phyloP scores from a whole-genome alignment of 1,139 yeast species.

The Sugiyamaella neomexicana region DNA sequence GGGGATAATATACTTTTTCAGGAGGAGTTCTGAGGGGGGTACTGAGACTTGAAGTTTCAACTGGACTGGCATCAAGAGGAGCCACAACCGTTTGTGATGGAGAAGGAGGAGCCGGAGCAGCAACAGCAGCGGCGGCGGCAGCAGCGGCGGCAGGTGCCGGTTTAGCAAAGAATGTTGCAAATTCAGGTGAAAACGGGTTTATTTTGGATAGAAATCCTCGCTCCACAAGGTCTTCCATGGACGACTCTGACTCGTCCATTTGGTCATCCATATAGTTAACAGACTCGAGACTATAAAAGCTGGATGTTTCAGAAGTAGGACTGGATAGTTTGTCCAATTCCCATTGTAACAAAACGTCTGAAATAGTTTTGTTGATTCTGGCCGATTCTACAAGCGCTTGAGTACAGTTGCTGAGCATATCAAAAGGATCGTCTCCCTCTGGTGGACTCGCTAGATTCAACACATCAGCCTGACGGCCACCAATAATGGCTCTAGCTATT shows the following conservation, averaged over 20 bases:
- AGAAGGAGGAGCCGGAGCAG: not conserved
- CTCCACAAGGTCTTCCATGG: not conserved
- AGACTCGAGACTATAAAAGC: not conserved
- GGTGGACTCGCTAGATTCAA: not conserved
- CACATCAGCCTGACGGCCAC: not conserved
- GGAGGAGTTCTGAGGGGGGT: not conserved
- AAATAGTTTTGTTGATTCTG: constrained; percentile 7
- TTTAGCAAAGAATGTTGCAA: constrained; percentile 4
- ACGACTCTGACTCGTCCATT: not conserved
- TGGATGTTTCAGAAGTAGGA: not conserved
- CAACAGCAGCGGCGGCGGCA: too few species aligned
- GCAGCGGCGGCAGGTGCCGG: too few species aligned
- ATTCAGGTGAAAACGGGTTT: constrained; percentile 11
- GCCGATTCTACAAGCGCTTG: constrained; percentile 1
- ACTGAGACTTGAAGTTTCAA: not conserved
- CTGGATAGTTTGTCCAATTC: not conserved
- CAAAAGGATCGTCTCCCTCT: not conserved
- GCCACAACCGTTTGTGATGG: not conserved
- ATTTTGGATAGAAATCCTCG: constrained; percentile 10
- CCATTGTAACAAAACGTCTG: not conserved
- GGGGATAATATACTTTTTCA: not conserved
- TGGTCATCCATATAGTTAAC: not conserved
- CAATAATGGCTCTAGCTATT: constrained; percentile 3
- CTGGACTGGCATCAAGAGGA: too few species aligned
- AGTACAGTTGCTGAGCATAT: constrained; percentile 6